These are phyloP conservation scores for Triglochin maritima DNA, from an alignment of 106 monocot species.

Conservation along the genomic window DNA sequence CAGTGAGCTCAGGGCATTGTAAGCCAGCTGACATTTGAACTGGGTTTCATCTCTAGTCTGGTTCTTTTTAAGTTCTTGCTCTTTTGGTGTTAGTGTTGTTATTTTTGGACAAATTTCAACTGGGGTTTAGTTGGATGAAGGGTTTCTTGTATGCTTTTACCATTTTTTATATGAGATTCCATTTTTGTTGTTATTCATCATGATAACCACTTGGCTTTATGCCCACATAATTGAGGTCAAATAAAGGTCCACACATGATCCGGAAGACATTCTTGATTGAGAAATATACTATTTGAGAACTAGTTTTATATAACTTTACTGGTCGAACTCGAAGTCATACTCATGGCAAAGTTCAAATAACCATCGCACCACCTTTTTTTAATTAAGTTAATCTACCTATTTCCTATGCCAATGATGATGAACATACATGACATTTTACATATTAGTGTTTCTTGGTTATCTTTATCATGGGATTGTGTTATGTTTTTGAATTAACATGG, in stretches of 20 bases:
- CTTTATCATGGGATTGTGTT: not conserved
- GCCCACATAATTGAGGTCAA: too few relatives aligned
- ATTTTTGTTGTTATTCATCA: not conserved
- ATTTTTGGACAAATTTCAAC: too few relatives aligned
- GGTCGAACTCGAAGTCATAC: too few relatives aligned
- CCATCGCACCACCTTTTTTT: too few relatives aligned
- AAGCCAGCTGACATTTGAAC: constrained; percentile 2
- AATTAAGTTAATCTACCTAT: too few relatives aligned
- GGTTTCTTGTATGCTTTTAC: not conserved
- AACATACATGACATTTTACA: not conserved
- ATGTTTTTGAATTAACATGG: not conserved
- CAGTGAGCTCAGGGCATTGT: constrained; percentile 79
- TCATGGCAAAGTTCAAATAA: too few relatives aligned
- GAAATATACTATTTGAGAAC: too few relatives aligned
- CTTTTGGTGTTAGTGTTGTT: not conserved
- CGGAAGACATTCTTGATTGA: too few relatives aligned
- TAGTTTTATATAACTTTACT: too few relatives aligned
- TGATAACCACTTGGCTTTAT: not conserved
- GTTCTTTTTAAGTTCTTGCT: not conserved
- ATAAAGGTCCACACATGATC: too few relatives aligned
- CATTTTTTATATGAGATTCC: not conserved
- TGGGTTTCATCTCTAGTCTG: not conserved
- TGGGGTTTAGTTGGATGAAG: too few relatives aligned
- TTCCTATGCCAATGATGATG: too few relatives aligned
- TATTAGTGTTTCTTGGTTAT: not conserved